Conservation (phyloP, 139 green algal genomes). For the Chlorella ohadii region DNA sequence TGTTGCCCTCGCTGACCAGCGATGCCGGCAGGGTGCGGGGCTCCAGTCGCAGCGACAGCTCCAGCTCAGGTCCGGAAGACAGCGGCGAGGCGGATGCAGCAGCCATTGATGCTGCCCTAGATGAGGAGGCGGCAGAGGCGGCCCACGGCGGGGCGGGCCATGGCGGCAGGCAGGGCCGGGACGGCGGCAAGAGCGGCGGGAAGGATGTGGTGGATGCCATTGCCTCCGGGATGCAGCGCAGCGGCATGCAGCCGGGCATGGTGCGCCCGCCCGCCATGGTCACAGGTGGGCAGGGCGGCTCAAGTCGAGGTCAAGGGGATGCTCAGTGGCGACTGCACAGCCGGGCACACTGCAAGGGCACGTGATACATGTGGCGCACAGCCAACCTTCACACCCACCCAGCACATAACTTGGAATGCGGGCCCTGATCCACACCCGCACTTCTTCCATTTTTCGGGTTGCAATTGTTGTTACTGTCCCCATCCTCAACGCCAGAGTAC, state of each 20-base stretch:
- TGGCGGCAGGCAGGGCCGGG: neutral
- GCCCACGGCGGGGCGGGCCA: neutral
- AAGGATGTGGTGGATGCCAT: conserved; percentile 33
- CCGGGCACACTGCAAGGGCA: too few relatives aligned
- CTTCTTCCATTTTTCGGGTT: too few relatives aligned
- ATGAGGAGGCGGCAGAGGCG: neutral
- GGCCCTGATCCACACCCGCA: too few relatives aligned
- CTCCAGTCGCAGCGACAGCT: neutral
- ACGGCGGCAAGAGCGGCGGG: neutral
- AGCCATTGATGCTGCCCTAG: neutral
- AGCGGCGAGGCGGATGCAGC: neutral
- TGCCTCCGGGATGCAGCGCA: conserved; percentile 3
- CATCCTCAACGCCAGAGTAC: conserved; percentile 63
- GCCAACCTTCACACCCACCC: neutral
- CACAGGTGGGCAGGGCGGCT: conserved; percentile 2
- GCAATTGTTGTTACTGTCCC: too few relatives aligned
- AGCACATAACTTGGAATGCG: too few relatives aligned
- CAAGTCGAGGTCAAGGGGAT: too few relatives aligned
- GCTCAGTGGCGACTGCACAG: too few relatives aligned
- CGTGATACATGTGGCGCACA: too few relatives aligned
- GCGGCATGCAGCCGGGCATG: conserved; percentile 27
- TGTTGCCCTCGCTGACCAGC: conserved; percentile 54
- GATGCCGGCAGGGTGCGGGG: neutral
- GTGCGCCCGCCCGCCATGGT: conserved; percentile 78
- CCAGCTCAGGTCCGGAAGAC: neutral